Evolutionary conservation across 2,329 filamentous ascomycete species (phyloP).

Genomic region (Fusarium nisikadoi): DNA sequence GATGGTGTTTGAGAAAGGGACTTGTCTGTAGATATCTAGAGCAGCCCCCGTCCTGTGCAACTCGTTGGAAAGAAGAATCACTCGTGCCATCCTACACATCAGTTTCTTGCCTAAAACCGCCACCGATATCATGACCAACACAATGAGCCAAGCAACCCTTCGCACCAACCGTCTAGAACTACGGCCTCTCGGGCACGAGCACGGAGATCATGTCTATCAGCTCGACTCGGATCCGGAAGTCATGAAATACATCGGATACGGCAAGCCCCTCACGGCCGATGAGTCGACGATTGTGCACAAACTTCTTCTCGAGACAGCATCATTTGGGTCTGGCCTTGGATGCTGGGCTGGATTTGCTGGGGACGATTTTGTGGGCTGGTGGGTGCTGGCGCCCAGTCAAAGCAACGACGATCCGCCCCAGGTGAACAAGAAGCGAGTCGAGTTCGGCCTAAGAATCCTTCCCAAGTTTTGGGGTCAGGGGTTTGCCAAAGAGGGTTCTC

Average conservation of each 20-base stretch:
- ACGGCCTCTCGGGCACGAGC: conserved; percentile 28
- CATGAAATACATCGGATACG: conserved; percentile 40
- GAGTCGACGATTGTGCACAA: conserved; percentile 40
- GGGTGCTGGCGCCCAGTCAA: conserved; percentile 42
- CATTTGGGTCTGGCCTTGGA: conserved; percentile 33
- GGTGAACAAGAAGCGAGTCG: conserved; percentile 26
- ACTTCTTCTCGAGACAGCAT: conserved; percentile 36
- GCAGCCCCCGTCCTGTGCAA: background rate
- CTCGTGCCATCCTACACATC: background rate
- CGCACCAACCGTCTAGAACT: conserved; percentile 33
- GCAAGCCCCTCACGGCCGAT: conserved; percentile 32
- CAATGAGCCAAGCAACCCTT: conserved; percentile 35
- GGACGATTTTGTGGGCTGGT: conserved; percentile 48
- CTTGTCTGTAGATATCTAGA: background rate
- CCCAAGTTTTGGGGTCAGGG: conserved; percentile 47
- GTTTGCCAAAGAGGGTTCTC: conserved; percentile 46
- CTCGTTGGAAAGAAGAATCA: too few species aligned
- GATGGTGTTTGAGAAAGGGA: background rate
- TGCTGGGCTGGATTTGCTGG: conserved; percentile 36
- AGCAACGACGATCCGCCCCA: conserved; percentile 20
- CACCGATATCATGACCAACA: background rate
- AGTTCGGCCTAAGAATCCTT: conserved; percentile 45
- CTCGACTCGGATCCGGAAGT: conserved; percentile 35
- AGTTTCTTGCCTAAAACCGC: background rate
- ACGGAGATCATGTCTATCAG: conserved; percentile 34